Conservation (phyloP, 2,329 filamentous ascomycete species). For the Colletotrichum tropicicola region DNA sequence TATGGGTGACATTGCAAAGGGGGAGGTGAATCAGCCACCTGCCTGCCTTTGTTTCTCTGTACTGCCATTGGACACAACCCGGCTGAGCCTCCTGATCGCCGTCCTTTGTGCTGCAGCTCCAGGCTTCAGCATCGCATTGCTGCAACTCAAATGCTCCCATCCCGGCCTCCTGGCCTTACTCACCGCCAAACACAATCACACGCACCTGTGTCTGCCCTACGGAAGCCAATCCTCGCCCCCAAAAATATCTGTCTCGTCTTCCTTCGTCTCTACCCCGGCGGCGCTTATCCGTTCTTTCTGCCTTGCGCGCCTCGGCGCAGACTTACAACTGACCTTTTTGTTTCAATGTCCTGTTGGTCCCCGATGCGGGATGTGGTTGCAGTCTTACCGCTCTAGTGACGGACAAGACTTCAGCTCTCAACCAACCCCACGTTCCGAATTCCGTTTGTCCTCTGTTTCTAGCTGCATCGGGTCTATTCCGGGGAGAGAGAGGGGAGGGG, state of each 20-base stretch:
- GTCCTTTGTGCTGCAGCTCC: conserved; percentile 6
- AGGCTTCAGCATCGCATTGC: conserved; percentile 26
- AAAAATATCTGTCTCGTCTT: background rate
- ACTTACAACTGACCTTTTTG: background rate
- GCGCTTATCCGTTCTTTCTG: conserved; percentile 1
- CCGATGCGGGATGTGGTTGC: background rate
- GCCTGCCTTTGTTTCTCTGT: background rate
- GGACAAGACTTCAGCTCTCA: background rate
- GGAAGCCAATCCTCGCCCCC: background rate
- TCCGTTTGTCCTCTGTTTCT: background rate
- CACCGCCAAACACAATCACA: background rate
- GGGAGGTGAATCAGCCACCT: background rate
- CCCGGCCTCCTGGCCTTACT: no score
- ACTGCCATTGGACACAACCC: background rate
- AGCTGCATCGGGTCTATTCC: background rate
- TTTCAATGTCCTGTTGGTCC: no score
- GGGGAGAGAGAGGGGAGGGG: background rate
- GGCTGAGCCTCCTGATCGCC: conserved; percentile 12
- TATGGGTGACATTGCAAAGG: conserved; percentile 10
- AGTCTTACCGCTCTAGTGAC: background rate
- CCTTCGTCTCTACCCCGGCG: background rate
- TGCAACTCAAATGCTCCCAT: background rate
- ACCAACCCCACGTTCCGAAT: background rate
- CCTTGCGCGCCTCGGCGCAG: background rate
- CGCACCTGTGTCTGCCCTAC: background rate